Base-by-base conservation (phyloP, 2,329 filamentous ascomycete species). In the Taxawa tesnikishii region DNA sequence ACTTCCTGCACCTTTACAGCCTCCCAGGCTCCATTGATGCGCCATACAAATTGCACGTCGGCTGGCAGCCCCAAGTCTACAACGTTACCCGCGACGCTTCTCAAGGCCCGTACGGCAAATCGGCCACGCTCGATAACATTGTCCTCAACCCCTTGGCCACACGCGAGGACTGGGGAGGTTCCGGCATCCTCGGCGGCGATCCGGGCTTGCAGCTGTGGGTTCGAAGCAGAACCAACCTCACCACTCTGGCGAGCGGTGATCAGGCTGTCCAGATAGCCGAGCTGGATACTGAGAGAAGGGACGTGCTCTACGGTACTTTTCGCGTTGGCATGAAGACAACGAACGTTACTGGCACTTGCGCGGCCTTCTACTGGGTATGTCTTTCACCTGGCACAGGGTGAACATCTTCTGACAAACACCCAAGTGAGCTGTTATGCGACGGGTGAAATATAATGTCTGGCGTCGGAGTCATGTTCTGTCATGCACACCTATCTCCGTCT, bases 341-440 rank as follows among this genome's bases (percentile, higher is more conserved):
- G 0, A 55, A 56, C 24, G 58, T 69, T 5, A 56, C 62, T 2
- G 80, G 80, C 15, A 87, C 82, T 1, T 87, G 81, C 50, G 75
- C 71, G 17, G 80, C 80, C 5, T 85, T 87, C 57, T 87, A 85
- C 55, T 88, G 79, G 74, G 76, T 82, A 55, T 36, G 56, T 38
- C 27, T 10, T 21, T n/a, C n/a, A 24, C 23, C n/a, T n/a, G n/a
- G n/a, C n/a, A n/a, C n/a, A n/a, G n/a, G n/a, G n/a, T n/a, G n/a
- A n/a, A n/a, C n/a, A n/a, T n/a, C n/a, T n/a, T n/a, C n/a, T 6
- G 7, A 7, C 25, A 12, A 27, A 27, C 6, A 7, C 7, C 2
- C 8, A 1, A 13, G 21, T 16, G 9, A n/a, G n/a, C n/a, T n/a
- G n/a, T n/a, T n/a, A n/a, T n/a, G n/a, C n/a, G n/a, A n/a, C n/a